A percentile compares a stretch with the other conserved stretches of the same genome.
phyloP scores from a whole-genome alignment of 768 basidiomycete species.

The Tylopilus balloui region DNA sequence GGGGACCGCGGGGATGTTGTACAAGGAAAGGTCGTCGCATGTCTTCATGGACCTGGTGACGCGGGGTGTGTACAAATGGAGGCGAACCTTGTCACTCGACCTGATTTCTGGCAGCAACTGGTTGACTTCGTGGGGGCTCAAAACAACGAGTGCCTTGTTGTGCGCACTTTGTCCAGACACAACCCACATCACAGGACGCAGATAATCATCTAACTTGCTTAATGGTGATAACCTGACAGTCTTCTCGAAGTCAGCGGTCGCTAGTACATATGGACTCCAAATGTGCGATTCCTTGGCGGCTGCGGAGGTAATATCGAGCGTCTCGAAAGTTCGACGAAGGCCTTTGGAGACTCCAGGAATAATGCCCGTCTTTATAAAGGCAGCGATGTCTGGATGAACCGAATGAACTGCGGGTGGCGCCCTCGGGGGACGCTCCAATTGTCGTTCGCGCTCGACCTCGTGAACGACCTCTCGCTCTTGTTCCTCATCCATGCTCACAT shows the following conservation, averaged over 20 bases:
- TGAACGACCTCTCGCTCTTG: slow-evolving; percentile 47
- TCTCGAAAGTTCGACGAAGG: slow-evolving; percentile 18
- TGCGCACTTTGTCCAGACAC: slow-evolving; percentile 7
- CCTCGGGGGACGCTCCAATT: slow-evolving; percentile 35
- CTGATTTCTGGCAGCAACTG: slow-evolving; percentile 36
- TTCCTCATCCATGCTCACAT: slow-evolving; percentile 39
- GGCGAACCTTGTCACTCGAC: slow-evolving; percentile 28
- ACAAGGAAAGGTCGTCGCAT: slow-evolving; percentile 31
- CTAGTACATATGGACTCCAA: slow-evolving; percentile 18
- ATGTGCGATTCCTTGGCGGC: slow-evolving; percentile 15
- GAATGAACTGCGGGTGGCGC: slow-evolving; percentile 20
- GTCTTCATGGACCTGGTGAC: slow-evolving; percentile 31
- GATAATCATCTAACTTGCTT: slow-evolving; percentile 7
- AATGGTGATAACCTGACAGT: slow-evolving; percentile 3
- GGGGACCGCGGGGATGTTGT: slow-evolving; percentile 3
- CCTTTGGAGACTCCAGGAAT: slow-evolving; percentile 13
- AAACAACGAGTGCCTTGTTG: slow-evolving; percentile 27
- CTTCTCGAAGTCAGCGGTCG: slow-evolving; percentile 16
- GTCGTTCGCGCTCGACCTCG: slow-evolving; percentile 40
- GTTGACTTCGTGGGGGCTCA: slow-evolving; percentile 42
- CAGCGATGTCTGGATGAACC: slow-evolving; percentile 16
- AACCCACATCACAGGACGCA: slow-evolving; percentile 32
- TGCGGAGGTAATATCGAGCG: slow-evolving; percentile 8
- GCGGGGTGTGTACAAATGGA: slow-evolving; percentile 42
- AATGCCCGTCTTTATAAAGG: slow-evolving; percentile 29